Conservation (phyloP, 2,329 filamentous ascomycete species). For the Chaetomiaceae sp. region DNA sequence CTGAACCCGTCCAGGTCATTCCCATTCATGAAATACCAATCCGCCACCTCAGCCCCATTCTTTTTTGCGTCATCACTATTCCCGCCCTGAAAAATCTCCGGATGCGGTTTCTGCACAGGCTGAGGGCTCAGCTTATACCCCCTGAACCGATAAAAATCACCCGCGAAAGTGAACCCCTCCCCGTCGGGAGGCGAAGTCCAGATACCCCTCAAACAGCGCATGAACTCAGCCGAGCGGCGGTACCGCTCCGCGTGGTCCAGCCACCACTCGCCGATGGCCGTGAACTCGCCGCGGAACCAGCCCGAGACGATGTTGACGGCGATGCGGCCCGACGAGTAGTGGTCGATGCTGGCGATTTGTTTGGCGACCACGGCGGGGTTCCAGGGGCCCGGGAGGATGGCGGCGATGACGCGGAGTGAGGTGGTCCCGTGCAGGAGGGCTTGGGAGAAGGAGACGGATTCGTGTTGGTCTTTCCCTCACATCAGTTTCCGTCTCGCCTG, state of each 20-base stretch:
- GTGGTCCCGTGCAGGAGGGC: not conserved
- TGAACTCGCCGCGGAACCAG: not conserved
- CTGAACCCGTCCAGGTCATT: not conserved
- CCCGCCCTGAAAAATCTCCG: conserved; percentile 1
- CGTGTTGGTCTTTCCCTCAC: not conserved
- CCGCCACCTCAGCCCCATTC: not conserved
- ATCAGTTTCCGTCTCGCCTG: too few species aligned
- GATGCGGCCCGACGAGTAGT: not conserved
- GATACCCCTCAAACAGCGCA: not conserved
- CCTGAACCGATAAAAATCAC: not conserved
- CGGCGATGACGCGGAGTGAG: not conserved
- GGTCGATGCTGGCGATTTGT: conserved; percentile 1
- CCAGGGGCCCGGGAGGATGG: not conserved
- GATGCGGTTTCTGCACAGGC: not conserved
- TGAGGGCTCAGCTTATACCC: not conserved
- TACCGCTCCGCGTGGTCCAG: conserved; percentile 1
- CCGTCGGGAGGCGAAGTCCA: not conserved
- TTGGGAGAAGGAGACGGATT: not conserved
- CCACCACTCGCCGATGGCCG: not conserved
- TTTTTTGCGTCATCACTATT: not conserved
- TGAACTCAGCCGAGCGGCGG: not conserved
- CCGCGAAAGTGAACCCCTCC: not conserved
- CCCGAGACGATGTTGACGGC: not conserved
- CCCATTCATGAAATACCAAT: conserved; percentile 4
- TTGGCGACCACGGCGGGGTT: not conserved